Evolutionary conservation across 73 alveolate species (phyloP).

Genomic region (Stentor coeruleus): DNA sequence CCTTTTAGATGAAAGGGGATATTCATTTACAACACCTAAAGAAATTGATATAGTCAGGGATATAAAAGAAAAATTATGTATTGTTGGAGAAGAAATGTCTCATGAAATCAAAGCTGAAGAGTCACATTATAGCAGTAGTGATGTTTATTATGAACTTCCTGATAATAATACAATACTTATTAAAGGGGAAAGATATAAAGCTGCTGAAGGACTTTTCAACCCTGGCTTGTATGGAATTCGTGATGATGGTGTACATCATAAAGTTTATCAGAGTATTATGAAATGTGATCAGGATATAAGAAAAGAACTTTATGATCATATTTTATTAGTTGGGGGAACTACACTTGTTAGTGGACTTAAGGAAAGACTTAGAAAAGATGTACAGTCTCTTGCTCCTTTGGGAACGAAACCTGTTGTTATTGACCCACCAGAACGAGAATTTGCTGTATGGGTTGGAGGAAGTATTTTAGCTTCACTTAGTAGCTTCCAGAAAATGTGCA

Average conservation of each 20-base stretch:
- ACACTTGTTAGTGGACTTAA: conserved; percentile 80
- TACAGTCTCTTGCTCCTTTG: conserved; percentile 74
- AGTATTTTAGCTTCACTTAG: conserved; percentile 84
- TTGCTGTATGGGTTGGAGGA: conserved; percentile 97
- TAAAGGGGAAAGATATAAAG: conserved; percentile 43
- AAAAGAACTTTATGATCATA: conserved; percentile 57
- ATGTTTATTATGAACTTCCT: conserved; percentile 52
- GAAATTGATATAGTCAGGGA: conserved; percentile 60
- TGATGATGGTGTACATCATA: conserved; percentile 65
- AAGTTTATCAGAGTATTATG: conserved; percentile 68
- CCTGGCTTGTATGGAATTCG: conserved; percentile 51
- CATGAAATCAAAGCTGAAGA: conserved; percentile 20
- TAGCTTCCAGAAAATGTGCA: conserved; percentile 93
- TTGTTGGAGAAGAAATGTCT: conserved; percentile 34
- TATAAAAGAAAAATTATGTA: conserved; percentile 57
- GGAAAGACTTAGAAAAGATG: conserved; percentile 81
- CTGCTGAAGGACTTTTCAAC: conserved; percentile 51
- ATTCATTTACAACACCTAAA: conserved; percentile 50
- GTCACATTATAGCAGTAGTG: background rate
- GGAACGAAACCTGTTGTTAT: conserved; percentile 72
- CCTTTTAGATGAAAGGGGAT: conserved; percentile 43
- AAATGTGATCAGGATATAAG: conserved; percentile 81
- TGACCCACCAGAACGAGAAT: conserved; percentile 92
- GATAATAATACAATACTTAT: conserved; percentile 47
- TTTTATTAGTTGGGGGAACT: conserved; percentile 84